Conservation (phyloP, 2,329 filamentous ascomycete genomes). For the Tolypocladium paradoxum region DNA sequence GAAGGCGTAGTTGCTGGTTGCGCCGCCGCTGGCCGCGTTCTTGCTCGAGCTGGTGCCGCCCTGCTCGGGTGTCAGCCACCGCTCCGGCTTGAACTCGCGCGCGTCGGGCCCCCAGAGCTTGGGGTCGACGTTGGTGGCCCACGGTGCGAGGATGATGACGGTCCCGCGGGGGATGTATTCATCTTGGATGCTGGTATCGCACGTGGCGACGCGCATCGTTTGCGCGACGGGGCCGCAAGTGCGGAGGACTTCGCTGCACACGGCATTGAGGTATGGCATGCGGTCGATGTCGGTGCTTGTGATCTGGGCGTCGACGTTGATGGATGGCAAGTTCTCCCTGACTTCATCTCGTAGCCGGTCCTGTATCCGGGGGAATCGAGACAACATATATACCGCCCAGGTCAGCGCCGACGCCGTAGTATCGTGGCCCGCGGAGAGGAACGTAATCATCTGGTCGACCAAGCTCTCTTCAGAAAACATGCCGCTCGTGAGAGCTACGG, state of each 20-base stretch:
- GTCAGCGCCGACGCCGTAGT: too few relatives aligned
- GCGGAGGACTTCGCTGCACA: slow-evolving; percentile 32
- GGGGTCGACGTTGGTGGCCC: slow-evolving; percentile 18
- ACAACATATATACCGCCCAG: too few relatives aligned
- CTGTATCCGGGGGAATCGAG: too few relatives aligned
- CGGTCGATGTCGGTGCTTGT: slow-evolving; percentile 4
- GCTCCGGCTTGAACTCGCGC: slow-evolving; percentile 23
- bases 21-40: slow-evolving; percentile 7
- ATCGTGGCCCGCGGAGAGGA: too few relatives aligned
- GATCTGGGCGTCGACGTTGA: too few relatives aligned
- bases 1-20: slow-evolving; percentile 52
- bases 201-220: slow-evolving; percentile 17
- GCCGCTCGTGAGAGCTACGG: too few relatives aligned
- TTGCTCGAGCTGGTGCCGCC: slow-evolving; percentile 6
- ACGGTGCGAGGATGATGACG: slow-evolving; percentile 18
- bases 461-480: too few relatives aligned
- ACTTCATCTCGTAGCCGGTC: too few relatives aligned
- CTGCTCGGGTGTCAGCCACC: slow-evolving; percentile 19
- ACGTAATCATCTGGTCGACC: too few relatives aligned
- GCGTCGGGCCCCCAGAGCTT: slow-evolving; percentile 25
- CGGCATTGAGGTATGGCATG: slow-evolving; percentile 25
- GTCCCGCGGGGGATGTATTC: slow-evolving; percentile 25
- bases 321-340: too few relatives aligned
- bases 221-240: slow-evolving; percentile 24
- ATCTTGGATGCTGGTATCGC: slow-evolving; percentile 22